Evolutionary conservation across 2,329 filamentous ascomycete genomes (phyloP).

Genomic region (Alternaria novae-zelandiae): DNA sequence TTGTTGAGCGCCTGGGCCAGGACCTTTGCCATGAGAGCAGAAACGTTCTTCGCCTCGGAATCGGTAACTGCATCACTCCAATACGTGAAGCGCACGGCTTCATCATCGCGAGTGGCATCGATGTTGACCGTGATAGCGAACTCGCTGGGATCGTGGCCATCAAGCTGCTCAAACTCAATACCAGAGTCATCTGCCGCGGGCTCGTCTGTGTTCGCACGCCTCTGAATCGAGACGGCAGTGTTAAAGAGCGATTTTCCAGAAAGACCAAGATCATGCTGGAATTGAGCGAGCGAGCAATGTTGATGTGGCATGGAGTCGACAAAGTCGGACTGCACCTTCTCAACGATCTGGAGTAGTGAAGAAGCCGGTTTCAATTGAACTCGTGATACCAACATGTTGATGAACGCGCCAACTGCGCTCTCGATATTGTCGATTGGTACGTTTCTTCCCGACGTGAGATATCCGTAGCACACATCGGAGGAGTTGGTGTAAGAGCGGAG

Average conservation of each 20-base stretch:
- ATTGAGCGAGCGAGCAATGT: slow-evolving; percentile 51
- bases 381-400: slow-evolving; percentile 50
- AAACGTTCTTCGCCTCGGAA: slow-evolving; percentile 35
- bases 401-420: slow-evolving; percentile 55
- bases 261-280: slow-evolving; percentile 53
- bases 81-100: slow-evolving; percentile 38
- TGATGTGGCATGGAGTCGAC: slow-evolving; percentile 42
- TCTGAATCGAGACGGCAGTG: slow-evolving; percentile 52
- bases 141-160: slow-evolving; percentile 41
- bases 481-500: slow-evolving; percentile 38
- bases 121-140: slow-evolving; percentile 45
- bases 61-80: slow-evolving; percentile 42
- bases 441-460: slow-evolving; percentile 50
- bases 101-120: slow-evolving; percentile 38
- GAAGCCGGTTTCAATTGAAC: slow-evolving; percentile 19
- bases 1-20: slow-evolving; percentile 28
- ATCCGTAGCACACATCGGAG: slow-evolving; percentile 46
- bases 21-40: slow-evolving; percentile 33
- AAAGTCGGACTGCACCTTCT: slow-evolving; percentile 40
- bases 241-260: slow-evolving; percentile 53
- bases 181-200: slow-evolving; percentile 1
- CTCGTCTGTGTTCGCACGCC: slow-evolving; percentile 21
- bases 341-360: slow-evolving; percentile 29
- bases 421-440: slow-evolving; percentile 55
- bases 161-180: slow-evolving; percentile 38